Conservation (phyloP, 108 stramenopile genomes). For the Asterionellopsis glacialis region DNA sequence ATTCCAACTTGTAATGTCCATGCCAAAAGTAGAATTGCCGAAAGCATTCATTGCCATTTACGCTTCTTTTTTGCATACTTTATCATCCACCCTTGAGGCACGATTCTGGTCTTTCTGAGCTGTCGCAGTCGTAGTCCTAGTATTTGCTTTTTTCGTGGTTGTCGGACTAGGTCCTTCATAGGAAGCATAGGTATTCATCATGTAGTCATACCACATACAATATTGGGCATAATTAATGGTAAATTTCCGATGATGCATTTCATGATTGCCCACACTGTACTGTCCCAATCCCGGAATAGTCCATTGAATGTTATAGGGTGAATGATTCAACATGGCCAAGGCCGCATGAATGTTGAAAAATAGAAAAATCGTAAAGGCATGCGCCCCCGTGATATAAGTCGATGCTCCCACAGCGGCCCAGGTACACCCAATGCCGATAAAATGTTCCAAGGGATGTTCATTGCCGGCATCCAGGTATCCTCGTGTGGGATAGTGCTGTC, state of each 20-base stretch:
- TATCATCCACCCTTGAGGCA: too few species aligned
- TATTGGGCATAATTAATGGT: slow-evolving; percentile 92
- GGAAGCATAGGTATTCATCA: slow-evolving; percentile 64
- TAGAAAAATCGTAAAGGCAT: slow-evolving; percentile 51
- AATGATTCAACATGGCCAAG: slow-evolving; percentile 73
- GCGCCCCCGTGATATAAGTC: slow-evolving; percentile 44
- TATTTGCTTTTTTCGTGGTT: too few species aligned
- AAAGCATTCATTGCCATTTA: too few species aligned
- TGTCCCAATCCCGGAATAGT: slow-evolving; percentile 49
- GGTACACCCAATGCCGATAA: slow-evolving; percentile 57
- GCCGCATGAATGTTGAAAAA: slow-evolving; percentile 74
- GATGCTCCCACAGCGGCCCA: slow-evolving; percentile 12
- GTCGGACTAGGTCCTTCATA: slow-evolving; percentile 83
- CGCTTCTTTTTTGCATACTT: too few species aligned
- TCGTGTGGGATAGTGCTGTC: slow-evolving; percentile 84
- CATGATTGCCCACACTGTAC: slow-evolving; percentile 80
- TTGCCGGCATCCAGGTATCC: slow-evolving; percentile 93
- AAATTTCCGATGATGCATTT: slow-evolving; percentile 93
- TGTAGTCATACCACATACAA: slow-evolving; percentile 83
- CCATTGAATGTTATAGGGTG: slow-evolving; percentile 55
- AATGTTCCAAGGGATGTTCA: slow-evolving; percentile 91
- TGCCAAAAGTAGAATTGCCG: too few species aligned
- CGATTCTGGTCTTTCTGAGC: too few species aligned
- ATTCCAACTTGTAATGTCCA: too few species aligned
- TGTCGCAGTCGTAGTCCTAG: too few species aligned